Evolutionary conservation across 306 rosid species (phyloP).

Genomic region (Cucumis cinereus): DNA sequence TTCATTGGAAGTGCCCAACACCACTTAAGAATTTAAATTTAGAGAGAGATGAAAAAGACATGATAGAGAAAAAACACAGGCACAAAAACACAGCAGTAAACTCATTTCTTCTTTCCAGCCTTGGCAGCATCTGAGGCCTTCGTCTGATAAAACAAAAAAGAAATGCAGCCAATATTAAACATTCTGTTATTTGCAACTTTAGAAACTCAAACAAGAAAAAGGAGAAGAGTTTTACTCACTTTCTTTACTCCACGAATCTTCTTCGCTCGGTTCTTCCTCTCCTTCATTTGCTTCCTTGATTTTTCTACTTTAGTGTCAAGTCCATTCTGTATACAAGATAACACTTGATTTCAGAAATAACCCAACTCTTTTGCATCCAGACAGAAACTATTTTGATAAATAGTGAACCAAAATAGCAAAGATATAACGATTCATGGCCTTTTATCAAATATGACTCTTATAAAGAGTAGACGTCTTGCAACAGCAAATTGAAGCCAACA

Average conservation of each 20-base stretch:
- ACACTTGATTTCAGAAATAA: background rate
- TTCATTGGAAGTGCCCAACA: background rate
- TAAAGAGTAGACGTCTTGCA: background rate
- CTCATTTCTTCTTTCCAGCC: constrained; percentile 80
- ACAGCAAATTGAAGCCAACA: background rate
- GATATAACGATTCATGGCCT: background rate
- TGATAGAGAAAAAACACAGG: background rate
- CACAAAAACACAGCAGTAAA: background rate
- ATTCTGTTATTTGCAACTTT: background rate
- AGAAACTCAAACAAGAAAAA: background rate
- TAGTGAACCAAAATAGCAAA: background rate
- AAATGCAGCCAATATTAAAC: background rate
- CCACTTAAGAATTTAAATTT: background rate
- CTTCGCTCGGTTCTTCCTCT: background rate
- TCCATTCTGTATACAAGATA: constrained; percentile 42
- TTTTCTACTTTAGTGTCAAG: constrained; percentile 73
- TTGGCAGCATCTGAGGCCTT: constrained; percentile 76
- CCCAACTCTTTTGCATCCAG: background rate
- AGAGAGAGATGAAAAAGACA: background rate
- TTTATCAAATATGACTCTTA: background rate
- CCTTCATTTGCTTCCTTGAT: constrained; percentile 41
- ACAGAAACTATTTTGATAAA: background rate
- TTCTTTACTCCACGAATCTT: constrained; percentile 66
- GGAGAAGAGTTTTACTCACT: constrained; percentile 18
- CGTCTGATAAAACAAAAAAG: constrained; percentile 4